These are phyloP conservation scores for Fusarium temperatum DNA, from an alignment of 2,329 filamentous ascomycete species.

Conservation along the genomic window DNA sequence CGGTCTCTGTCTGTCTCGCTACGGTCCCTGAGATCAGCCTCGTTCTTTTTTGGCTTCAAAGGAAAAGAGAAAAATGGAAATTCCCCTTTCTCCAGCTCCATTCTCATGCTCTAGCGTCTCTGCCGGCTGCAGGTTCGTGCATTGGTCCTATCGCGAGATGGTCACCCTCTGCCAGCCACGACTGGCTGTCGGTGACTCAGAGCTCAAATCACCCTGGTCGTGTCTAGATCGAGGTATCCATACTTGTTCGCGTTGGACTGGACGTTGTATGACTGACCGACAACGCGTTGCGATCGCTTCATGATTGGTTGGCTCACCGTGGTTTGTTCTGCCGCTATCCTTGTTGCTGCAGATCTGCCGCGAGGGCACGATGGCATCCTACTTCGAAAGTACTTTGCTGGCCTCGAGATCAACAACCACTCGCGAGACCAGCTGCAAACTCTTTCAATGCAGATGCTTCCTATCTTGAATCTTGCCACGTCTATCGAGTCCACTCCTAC, in stretches of 20 bases:
- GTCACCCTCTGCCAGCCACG: conserved; percentile 25
- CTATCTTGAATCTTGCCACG: background rate
- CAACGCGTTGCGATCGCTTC: conserved; percentile 31
- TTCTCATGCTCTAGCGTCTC: conserved; percentile 13
- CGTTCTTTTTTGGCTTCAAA: conserved; percentile 9
- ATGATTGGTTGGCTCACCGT: conserved; percentile 28
- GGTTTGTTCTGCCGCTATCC: conserved; percentile 8
- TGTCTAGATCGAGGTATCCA: conserved; percentile 12
- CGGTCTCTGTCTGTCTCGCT: conserved; percentile 36
- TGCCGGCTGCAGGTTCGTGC: conserved; percentile 23
- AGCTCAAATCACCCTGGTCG: conserved; percentile 19
- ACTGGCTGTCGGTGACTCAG: conserved; percentile 44
- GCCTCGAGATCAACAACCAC: conserved; percentile 31
- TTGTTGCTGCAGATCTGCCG: conserved; percentile 27
- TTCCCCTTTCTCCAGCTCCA: conserved; percentile 2
- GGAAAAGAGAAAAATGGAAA: conserved; percentile 1
- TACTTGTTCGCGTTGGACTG: conserved; percentile 2
- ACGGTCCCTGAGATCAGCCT: conserved; percentile 24
- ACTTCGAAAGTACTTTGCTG: conserved; percentile 34
- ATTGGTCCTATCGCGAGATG: conserved; percentile 40
- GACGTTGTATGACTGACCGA: conserved; percentile 36
- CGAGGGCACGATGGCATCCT: conserved; percentile 17
- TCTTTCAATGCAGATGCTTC: conserved; percentile 14
- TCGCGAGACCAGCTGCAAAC: conserved; percentile 29
- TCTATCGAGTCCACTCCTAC: background rate